A percentile compares a stretch with the other conserved stretches of the same genome.
These are phyloP conservation scores for Kernera saxatilis DNA, from an alignment of 345 rosid species.

Conservation along the genomic window DNA sequence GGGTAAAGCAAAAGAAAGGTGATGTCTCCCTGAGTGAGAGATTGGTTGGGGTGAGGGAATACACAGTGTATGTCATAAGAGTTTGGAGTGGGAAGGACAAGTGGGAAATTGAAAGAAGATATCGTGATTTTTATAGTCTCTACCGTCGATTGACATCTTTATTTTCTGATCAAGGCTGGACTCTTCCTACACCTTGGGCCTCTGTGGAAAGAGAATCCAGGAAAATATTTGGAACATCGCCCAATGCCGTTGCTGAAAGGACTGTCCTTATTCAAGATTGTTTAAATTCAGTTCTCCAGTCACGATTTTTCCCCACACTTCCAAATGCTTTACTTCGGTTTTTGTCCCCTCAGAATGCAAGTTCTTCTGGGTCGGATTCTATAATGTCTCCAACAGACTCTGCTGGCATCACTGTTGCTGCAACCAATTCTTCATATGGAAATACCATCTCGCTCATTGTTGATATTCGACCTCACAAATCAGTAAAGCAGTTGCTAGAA, in stretches of 20 bases:
- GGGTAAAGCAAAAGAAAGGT: conserved; percentile 89
- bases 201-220: conserved; percentile 76
- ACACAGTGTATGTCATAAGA: conserved; percentile 70
- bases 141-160: conserved; percentile 72
- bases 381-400: conserved; percentile 34
- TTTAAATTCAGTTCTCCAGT: conserved; percentile 57
- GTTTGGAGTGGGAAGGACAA: conserved; percentile 73
- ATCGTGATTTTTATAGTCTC: conserved; percentile 84
- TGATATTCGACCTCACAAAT: conserved; percentile 60
- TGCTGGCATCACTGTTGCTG: conserved; percentile 14
- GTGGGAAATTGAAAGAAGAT: conserved; percentile 94
- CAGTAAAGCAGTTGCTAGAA: conserved; percentile 74
- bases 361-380: conserved; percentile 40
- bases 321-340: conserved; percentile 70
- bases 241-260: conserved; percentile 78
- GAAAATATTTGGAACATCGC: conserved; percentile 80
- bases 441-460: conserved; percentile 82
- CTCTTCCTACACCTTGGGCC: conserved; percentile 82
- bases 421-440: conserved; percentile 56
- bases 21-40: conserved; percentile 90
- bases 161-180: conserved; percentile 73
- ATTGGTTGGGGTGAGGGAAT: conserved; percentile 92
- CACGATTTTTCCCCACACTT: conserved; percentile 46
- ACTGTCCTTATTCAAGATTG: conserved; percentile 86
- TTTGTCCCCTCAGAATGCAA: conserved; percentile 67